Evolutionary conservation across 306 rosid species (phyloP), one percentile per base, ranked within the genome.

Genomic region (Arachis stenosperma): DNA sequence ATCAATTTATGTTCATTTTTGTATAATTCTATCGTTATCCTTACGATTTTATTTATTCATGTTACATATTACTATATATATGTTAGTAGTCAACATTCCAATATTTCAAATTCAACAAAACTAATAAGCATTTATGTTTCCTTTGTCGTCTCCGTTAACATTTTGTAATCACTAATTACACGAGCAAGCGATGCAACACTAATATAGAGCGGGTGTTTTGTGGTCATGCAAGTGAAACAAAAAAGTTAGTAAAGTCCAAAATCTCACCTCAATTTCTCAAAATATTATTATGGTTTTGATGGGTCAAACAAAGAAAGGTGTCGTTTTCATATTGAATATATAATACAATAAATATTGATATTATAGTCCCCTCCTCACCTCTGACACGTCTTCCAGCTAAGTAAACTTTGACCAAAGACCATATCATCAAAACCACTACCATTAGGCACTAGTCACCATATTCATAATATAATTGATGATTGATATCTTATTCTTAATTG

Each of bases 341-440:
- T 33, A 33, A 33, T 33, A 33, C 4, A 22, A 22, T 33, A 33
- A 33, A 33, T 33, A 33, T 33, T 6, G 4, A 33, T 33, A 33
- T 33, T 6, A 44, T 47, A 47, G 15, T 37, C 3, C 33, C 41
- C 65, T 11, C 22, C 36, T 12, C 57, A 52, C 3, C 67, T 36
- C 74, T 67, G 79, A 57, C 79, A 75, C 53, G 37, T 30, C 56
- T 55, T 44, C 27, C 79, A 13, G 64, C 71, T 36, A 66, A 29
- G 67, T 60, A 66, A 67, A 61, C 75, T 67, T 75, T 75, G 79
- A 75, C 79, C 74, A 58, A 56, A 39, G 65, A 59, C 60, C 75
- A 12, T 12, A 4, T 2, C 27, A 52, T 48, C 54, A 48, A 47
- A 48, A 48, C 10, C 9, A 11, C 55, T 40, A 10, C 59, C 59